These are phyloP conservation scores for Chaetomidium leptoderma DNA, from an alignment of 495 filamentous ascomycete species.

Conservation along the genomic window DNA sequence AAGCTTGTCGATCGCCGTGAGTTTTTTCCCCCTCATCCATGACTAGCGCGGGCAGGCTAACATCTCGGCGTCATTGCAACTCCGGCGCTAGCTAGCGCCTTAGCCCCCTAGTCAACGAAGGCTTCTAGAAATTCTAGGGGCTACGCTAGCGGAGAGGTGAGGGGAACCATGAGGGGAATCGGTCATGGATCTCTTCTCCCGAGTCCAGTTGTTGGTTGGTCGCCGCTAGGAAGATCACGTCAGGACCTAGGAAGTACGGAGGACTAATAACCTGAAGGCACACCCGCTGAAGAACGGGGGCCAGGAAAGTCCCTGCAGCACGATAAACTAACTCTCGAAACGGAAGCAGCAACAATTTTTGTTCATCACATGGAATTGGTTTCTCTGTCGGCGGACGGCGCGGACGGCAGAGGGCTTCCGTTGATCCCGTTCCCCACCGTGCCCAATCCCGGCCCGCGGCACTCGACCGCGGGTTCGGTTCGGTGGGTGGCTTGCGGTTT, in stretches of 20 bases:
- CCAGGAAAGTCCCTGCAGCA: too few relatives aligned
- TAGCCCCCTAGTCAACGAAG: neutral
- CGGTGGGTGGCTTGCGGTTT: neutral
- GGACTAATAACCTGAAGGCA: too few relatives aligned
- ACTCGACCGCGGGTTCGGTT: neutral
- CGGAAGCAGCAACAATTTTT: neutral
- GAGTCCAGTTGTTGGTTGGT: too few relatives aligned
- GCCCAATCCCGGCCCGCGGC: neutral
- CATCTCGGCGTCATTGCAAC: neutral
- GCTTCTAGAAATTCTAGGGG: conserved; percentile 12
- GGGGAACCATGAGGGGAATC: too few relatives aligned
- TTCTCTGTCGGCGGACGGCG: neutral
- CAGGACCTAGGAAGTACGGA: too few relatives aligned
- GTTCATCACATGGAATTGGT: neutral
- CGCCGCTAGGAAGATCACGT: too few relatives aligned
- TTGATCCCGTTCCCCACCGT: neutral
- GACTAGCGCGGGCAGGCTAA: neutral
- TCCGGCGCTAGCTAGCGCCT: neutral
- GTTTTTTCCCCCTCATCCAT: neutral
- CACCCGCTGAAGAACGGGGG: too few relatives aligned
- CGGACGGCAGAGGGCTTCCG: neutral
- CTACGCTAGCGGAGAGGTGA: neutral
- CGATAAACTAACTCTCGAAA: too few relatives aligned
- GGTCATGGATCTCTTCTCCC: too few relatives aligned
- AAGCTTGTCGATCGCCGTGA: neutral